Percentiles rank a stretch among this genome's conserved stretches.
Conservation (phyloP, 2,329 filamentous ascomycete genomes). For the Xylaria sp. region DNA sequence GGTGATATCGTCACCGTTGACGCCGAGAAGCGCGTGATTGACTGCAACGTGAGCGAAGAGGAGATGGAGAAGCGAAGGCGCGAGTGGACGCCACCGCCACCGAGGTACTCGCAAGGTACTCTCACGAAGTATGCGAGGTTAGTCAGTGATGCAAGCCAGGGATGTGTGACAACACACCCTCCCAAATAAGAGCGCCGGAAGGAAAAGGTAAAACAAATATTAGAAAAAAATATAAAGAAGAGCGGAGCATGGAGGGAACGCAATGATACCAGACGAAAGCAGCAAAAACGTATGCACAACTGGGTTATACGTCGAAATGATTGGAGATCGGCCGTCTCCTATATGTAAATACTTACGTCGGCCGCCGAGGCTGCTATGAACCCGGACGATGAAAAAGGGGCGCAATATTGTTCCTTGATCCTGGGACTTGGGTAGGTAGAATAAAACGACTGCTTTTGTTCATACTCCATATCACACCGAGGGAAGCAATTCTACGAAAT, state of each 20-base stretch:
- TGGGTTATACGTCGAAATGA: constrained; percentile 9
- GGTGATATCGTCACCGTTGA: constrained; percentile 86
- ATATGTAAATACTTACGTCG: constrained; percentile 30
- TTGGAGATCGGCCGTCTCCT: constrained; percentile 1
- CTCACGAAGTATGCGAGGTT: constrained; percentile 75
- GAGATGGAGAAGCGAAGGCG: constrained; percentile 69
- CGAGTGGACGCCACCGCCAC: constrained; percentile 71
- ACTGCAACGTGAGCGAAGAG: constrained; percentile 74
- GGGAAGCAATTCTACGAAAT: neutral
- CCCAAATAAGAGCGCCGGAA: neutral
- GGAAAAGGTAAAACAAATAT: no score
- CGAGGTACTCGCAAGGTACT: constrained; percentile 71
- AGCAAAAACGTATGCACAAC: neutral
- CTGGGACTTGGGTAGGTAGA: constrained; percentile 11
- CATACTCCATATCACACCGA: neutral
- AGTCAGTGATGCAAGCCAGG: constrained; percentile 68
- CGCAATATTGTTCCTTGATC: constrained; percentile 7
- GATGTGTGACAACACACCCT: constrained; percentile 62
- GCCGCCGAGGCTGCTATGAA: constrained; percentile 12
- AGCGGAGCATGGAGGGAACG: constrained; percentile 2
- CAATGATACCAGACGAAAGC: constrained; percentile 26
- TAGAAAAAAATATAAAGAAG: neutral
- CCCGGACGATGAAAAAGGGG: constrained; percentile 17
- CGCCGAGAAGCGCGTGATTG: constrained; percentile 75
- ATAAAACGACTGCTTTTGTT: constrained; percentile 5